Evolutionary conservation across 768 basidiomycete species (phyloP).

Genomic region (Trichaptum fuscoviolaceum): DNA sequence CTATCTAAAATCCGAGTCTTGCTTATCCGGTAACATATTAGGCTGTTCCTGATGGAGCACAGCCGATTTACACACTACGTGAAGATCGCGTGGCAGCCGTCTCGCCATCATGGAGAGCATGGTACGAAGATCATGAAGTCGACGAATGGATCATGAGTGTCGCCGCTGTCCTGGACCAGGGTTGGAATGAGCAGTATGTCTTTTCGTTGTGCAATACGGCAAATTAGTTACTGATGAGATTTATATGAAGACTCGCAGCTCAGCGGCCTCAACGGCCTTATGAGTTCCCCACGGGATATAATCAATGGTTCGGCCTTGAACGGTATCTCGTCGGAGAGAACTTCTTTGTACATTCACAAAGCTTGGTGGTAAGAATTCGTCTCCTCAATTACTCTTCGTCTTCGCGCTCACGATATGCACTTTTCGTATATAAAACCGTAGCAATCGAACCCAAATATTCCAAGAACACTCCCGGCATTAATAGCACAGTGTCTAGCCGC

Average conservation of each 20-base stretch:
- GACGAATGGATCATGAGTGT: conserved; percentile 94
- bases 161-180: conserved; percentile 78
- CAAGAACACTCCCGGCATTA: conserved; percentile 70
- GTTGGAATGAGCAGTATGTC: conserved; percentile 84
- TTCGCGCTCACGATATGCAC: conserved; percentile 12
- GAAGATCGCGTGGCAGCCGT: conserved; percentile 69
- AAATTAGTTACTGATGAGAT: neutral
- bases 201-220: neutral
- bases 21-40: conserved; percentile 22
- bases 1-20: conserved; percentile 13
- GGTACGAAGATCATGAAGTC: conserved; percentile 77
- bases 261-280: conserved; percentile 62
- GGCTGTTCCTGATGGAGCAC: conserved; percentile 67
- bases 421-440: conserved; percentile 12
- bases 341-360: conserved; percentile 71
- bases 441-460: conserved; percentile 59
- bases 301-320: conserved; percentile 74
- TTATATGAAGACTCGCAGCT: conserved; percentile 46
- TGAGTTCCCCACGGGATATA: conserved; percentile 96
- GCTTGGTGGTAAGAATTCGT: conserved; percentile 40
- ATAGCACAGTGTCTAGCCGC: conserved; percentile 74
- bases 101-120: conserved; percentile 75
- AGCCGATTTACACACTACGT: conserved; percentile 64
- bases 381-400: conserved; percentile 4
- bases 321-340: conserved; percentile 84